Conservation (phyloP, 2,329 filamentous ascomycete species). For the Xylariaceae sp. region DNA sequence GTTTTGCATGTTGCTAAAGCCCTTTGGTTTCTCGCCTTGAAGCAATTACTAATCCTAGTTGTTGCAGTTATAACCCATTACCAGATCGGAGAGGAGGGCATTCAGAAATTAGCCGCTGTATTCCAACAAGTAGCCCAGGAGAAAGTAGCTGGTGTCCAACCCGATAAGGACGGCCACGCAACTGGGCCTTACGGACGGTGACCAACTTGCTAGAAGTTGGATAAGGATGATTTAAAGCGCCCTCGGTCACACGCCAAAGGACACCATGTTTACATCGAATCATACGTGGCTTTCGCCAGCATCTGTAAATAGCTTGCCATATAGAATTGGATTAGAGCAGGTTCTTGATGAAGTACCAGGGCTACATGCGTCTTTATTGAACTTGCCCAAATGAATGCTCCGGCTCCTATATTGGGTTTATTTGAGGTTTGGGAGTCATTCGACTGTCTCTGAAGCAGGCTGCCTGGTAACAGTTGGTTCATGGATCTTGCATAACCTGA, state of each 20-base stretch:
- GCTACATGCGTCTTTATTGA: not conserved
- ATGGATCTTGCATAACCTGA: slow-evolving; percentile 1
- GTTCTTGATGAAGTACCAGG: not conserved
- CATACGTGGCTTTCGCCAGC: not conserved
- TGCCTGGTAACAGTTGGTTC: not conserved
- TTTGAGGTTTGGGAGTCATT: not conserved
- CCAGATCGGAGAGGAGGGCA: slow-evolving; percentile 65
- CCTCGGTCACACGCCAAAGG: not conserved
- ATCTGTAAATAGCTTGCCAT: slow-evolving; percentile 5
- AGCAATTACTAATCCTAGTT: not conserved
- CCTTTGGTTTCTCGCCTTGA: not conserved
- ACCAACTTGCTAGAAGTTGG: not conserved
- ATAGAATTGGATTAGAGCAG: not conserved
- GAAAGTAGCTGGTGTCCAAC: slow-evolving; percentile 43
- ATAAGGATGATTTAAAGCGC: too few relatives aligned
- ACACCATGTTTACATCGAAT: not conserved
- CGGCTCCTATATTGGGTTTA: slow-evolving; percentile 13
- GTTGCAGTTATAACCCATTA: slow-evolving; percentile 43
- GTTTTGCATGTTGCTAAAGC: not conserved
- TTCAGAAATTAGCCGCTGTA: slow-evolving; percentile 54
- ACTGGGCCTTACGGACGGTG: slow-evolving; percentile 31
- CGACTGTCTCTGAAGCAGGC: not conserved
- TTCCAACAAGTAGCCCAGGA: slow-evolving; percentile 48
- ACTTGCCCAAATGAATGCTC: not conserved
- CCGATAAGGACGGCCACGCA: not conserved